These are phyloP conservation scores for Vigna angularis DNA, from an alignment of 306 rosid genomes.

Conservation along the genomic window DNA sequence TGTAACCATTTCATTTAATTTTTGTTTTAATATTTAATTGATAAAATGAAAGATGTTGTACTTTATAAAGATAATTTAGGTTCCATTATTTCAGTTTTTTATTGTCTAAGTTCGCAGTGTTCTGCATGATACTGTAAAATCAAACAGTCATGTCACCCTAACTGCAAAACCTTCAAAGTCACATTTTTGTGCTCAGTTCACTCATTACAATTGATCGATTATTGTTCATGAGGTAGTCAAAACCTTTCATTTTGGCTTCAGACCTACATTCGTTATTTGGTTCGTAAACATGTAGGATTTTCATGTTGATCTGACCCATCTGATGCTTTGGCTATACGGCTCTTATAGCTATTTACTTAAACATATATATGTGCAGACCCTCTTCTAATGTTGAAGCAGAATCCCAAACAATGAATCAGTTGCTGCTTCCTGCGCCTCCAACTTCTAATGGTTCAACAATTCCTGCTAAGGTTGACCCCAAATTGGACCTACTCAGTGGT, in stretches of 20 bases:
- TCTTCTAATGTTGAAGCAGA: constrained; percentile 64
- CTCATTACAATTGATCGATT: constrained; percentile 19
- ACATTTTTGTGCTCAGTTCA: not conserved
- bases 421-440: constrained; percentile 82
- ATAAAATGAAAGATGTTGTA: too few species aligned
- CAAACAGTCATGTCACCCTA: too few species aligned
- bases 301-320: constrained; percentile 7
- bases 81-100: too few species aligned
- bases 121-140: too few species aligned
- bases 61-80: too few species aligned
- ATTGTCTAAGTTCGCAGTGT: too few species aligned
- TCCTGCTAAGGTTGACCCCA: constrained; percentile 67
- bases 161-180: too few species aligned
- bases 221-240: not conserved
- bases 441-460: constrained; percentile 59
- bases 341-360: constrained; percentile 23
- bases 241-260: constrained; percentile 3
- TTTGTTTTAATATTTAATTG: too few species aligned
- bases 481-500: constrained; percentile 92
- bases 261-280: constrained; percentile 5
- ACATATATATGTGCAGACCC: constrained; percentile 50
- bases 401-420: constrained; percentile 74
- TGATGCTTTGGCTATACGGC: constrained; percentile 35
- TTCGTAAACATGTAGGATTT: constrained; percentile 23
- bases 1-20: too few species aligned